Conservation (phyloP, 169 alveolate species). For the Plasmodium relictum region DNA sequence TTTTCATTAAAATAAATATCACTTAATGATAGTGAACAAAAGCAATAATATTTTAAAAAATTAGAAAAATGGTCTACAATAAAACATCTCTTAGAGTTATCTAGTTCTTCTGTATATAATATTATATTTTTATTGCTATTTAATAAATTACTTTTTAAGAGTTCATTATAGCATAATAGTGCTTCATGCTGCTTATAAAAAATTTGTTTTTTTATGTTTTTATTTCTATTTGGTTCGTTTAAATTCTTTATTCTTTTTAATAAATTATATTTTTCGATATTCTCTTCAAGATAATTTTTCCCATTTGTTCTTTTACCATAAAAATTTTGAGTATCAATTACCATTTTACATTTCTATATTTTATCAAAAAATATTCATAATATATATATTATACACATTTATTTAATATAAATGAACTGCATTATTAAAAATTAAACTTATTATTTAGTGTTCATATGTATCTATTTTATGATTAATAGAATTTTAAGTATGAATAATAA, state of each 20-base stretch:
- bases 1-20: slow-evolving; percentile 30
- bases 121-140: slow-evolving; percentile 21
- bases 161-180: slow-evolving; percentile 31
- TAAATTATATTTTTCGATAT: slow-evolving; percentile 45
- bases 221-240: neutral
- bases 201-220: slow-evolving; percentile 16
- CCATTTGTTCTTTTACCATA: slow-evolving; percentile 58
- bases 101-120: slow-evolving; percentile 73
- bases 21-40: slow-evolving; percentile 47
- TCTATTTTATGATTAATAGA: no score
- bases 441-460: no score
- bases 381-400: no score
- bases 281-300: slow-evolving; percentile 17
- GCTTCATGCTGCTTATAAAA: slow-evolving; percentile 76
- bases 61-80: slow-evolving; percentile 34
- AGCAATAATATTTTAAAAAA: slow-evolving; percentile 54
- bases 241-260: slow-evolving; percentile 34
- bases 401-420: no score
- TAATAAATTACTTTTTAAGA: neutral
- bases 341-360: slow-evolving; percentile 22
- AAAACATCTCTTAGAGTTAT: slow-evolving; percentile 70
- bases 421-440: no score
- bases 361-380: neutral
- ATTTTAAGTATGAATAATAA: no score
- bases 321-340: slow-evolving; percentile 41